Percentiles rank a stretch among this genome's conserved stretches.
Conservation (phyloP, 768 basidiomycete genomes). For the Lyophyllum atratum region DNA sequence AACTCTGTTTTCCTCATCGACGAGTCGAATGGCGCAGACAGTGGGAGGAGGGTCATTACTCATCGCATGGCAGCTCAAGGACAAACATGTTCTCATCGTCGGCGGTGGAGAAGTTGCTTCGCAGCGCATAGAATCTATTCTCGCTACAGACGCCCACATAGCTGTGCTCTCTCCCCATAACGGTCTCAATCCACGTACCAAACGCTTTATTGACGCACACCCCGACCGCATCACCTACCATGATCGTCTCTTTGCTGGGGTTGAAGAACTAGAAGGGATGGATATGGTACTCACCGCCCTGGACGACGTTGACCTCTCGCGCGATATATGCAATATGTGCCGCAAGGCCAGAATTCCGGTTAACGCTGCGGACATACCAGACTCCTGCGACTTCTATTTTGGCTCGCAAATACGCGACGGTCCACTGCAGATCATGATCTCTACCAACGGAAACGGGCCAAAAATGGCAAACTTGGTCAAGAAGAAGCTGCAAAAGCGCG, state of each 20-base stretch:
- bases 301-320: conserved; percentile 75
- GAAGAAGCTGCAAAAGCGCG: conserved; percentile 60
- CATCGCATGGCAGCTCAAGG: conserved; percentile 90
- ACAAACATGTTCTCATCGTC: conserved; percentile 84
- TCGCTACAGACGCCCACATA: conserved; percentile 77
- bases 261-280: conserved; percentile 65
- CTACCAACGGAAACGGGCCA: conserved; percentile 92
- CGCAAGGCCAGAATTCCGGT: conserved; percentile 75
- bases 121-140: conserved; percentile 82
- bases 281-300: conserved; percentile 95
- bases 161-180: conserved; percentile 72
- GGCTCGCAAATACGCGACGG: conserved; percentile 91
- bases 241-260: conserved; percentile 65
- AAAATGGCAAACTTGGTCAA: conserved; percentile 86
- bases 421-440: conserved; percentile 93
- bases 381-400: conserved; percentile 97
- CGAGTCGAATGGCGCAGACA: not conserved
- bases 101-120: conserved; percentile 95
- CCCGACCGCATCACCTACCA: conserved; percentile 64
- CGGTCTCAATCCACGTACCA: conserved; percentile 66
- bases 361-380: conserved; percentile 96
- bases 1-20: not conserved
- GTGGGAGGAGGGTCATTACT: conserved; percentile 75
- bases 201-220: conserved; percentile 48
- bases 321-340: conserved; percentile 70